Base-by-base conservation (phyloP, 495 filamentous ascomycete genomes). In the Penicillium cinerascens region DNA sequence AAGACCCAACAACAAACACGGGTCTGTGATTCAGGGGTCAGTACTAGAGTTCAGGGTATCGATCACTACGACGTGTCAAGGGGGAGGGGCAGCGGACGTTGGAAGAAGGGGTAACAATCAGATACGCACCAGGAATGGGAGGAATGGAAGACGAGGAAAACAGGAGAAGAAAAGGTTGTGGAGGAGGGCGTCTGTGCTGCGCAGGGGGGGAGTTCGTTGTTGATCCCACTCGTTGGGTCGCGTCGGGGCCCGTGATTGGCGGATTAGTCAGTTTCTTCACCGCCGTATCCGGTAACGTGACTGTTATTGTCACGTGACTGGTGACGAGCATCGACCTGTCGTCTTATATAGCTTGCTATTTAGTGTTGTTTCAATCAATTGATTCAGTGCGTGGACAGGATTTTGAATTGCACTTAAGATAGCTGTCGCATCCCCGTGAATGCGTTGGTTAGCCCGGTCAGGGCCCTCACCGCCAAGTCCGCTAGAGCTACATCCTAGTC, bases 161-260 rank as follows among this genome's bases (percentile, higher is more conserved):
- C 20, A 43, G 41, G 11, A 26, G 41, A 21, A 23, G 20, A 43
- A 11, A 42, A 65, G 60, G 59, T 65, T 65, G 61, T 63, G 54
- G 61, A 63, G 60, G 58, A 59, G 56, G 58, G 58, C 54, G 61
- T 63, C 61, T 65, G 64, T 63, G 63, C 63, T 61, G 62, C 45
- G 63, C 54, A 56, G 57, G 60, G 59, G n/a, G 60, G 61, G 56
- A 58, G 48, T 66, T 63, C 58, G 57, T 69, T 71, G 68, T 71
- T 71, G 66, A 70, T 69, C 65, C 29, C 61, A 57, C 60, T 64
- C 52, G 60, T 67, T 71, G 69, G 71, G 69, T 72, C 71, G 71
- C 71, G 71, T 72, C 55, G 38, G 33, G 42, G 26, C 27, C 11
- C n/a, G 40, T 74, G 64, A 74, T 74, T 74, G 71, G 71, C 33